Base-by-base conservation (phyloP, 768 basidiomycete genomes). In the Naematelia encephala region DNA sequence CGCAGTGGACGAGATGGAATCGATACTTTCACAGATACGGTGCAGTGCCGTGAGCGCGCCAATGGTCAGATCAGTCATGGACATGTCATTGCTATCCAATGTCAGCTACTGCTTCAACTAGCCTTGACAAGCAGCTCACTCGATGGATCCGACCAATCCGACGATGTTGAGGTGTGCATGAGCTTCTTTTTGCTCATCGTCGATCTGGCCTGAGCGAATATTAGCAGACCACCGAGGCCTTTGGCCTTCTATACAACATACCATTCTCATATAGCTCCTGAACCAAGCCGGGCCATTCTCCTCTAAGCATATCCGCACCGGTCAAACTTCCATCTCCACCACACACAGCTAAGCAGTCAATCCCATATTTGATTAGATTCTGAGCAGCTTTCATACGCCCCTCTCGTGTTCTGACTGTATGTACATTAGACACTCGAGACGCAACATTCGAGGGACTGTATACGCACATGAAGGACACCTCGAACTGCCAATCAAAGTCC, bases 141-240 rank as follows among this genome's bases (percentile, higher is more conserved):
- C 96, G 73, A 99, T 98, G 3, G 91, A 94, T 30, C 96, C 96
- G 60, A 98, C 96, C 43, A 99, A 85, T n/a, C 96, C 96, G 62
- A 94, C 94, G 67, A 99, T 96, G 77, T 85, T 89, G 63, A 99
- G 86, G 70, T 97, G 89, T 22, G 85, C 81, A 69, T 92, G 87
- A 13, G 80, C 79, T n/a, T 81, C 73, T 29, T 82, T 82, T 70
- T 96, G 88, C 30, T 84, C 85, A 25, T 84, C 81, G 1, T 86
- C 85, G 74, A 99, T 96, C 65, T 82, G 81, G 49, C 82, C 88
- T 90, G 52, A 29, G 21, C 28, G 30, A 55, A 46, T 54, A 44
- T 51, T 21, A 19, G 19, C n/a, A n/a, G n/a, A n/a, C n/a, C n/a
- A n/a, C n/a, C n/a, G n/a, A n/a, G n/a, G n/a, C n/a, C n/a, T n/a